A percentile compares a stretch with the other conserved stretches of the same genome.
Conservation (phyloP, 345 rosid species). For the Lepidium didymum region DNA sequence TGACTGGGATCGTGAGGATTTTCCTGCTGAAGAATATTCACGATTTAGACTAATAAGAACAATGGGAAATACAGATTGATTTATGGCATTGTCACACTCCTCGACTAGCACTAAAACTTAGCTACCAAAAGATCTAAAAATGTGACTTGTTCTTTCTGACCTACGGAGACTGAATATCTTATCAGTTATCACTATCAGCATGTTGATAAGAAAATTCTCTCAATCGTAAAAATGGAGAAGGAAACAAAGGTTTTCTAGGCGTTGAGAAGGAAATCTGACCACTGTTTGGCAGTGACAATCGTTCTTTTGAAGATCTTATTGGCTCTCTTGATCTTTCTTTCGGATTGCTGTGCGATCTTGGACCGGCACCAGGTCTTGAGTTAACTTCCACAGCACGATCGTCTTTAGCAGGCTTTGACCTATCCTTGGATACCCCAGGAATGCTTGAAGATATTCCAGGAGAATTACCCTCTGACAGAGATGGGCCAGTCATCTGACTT, state of each 20-base stretch:
- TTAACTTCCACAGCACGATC: conserved; percentile 45
- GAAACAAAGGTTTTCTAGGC: not conserved
- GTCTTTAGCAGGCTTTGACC: conserved; percentile 45
- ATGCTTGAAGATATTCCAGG: conserved; percentile 49
- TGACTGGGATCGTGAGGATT: conserved; percentile 5
- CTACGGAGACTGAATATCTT: not conserved
- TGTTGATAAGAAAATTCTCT: not conserved
- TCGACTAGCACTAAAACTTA: not conserved
- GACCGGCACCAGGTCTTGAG: conserved; percentile 38
- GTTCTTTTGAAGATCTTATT: conserved; percentile 52
- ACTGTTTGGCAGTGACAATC: conserved; percentile 62
- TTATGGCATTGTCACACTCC: not conserved
- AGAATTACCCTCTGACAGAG: conserved; percentile 62
- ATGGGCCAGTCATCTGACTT: conserved; percentile 61
- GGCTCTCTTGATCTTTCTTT: conserved; percentile 60
- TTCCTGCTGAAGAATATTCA: conserved; percentile 14
- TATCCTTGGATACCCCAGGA: conserved; percentile 43
- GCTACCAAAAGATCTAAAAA: not conserved
- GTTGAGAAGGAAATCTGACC: conserved; percentile 36
- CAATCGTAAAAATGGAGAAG: not conserved
- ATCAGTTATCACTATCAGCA: not conserved
- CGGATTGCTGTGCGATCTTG: conserved; percentile 85
- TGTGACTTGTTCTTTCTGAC: not conserved
- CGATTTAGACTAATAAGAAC: not conserved
- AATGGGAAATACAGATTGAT: not conserved